These are phyloP conservation scores for Aspergillus hiratsukae DNA, from an alignment of 2,329 filamentous ascomycete genomes.

Conservation along the genomic window DNA sequence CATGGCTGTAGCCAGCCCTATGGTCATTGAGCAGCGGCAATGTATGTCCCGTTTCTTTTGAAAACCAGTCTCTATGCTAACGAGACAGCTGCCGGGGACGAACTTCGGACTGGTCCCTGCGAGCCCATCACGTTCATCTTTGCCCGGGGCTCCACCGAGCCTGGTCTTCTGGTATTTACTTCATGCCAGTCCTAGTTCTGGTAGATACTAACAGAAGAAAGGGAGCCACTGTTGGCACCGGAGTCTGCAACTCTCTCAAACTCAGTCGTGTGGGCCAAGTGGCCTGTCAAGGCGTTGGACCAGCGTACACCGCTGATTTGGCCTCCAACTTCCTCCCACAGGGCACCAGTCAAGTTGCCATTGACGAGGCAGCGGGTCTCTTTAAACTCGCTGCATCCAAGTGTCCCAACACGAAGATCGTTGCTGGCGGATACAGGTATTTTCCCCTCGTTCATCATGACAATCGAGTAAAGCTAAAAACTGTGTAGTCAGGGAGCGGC, in stretches of 20 bases:
- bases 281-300: constrained; percentile 13
- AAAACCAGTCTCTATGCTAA: background rate
- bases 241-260: constrained; percentile 3
- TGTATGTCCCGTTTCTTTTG: background rate
- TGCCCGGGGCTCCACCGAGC: constrained; percentile 47
- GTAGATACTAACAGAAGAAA: background rate
- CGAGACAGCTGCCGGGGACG: constrained; percentile 18
- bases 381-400: constrained; percentile 10
- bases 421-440: constrained; percentile 12
- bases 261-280: background rate
- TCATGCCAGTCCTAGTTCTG: background rate
- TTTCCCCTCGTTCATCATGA: background rate
- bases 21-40: background rate
- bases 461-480: background rate
- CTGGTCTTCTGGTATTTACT: constrained; percentile 43
- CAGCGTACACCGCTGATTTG: constrained; percentile 9
- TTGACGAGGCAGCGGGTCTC: constrained; percentile 7
- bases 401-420: constrained; percentile 10
- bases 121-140: constrained; percentile 45
- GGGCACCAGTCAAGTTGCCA: constrained; percentile 6
- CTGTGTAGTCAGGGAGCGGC: constrained; percentile 38
- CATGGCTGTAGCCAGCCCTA: background rate
- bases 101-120: constrained; percentile 39
- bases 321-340: constrained; percentile 8
- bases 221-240: constrained; percentile 6